phyloP scores from a whole-genome alignment of 345 rosid species.

The Corchorus olitorius region DNA sequence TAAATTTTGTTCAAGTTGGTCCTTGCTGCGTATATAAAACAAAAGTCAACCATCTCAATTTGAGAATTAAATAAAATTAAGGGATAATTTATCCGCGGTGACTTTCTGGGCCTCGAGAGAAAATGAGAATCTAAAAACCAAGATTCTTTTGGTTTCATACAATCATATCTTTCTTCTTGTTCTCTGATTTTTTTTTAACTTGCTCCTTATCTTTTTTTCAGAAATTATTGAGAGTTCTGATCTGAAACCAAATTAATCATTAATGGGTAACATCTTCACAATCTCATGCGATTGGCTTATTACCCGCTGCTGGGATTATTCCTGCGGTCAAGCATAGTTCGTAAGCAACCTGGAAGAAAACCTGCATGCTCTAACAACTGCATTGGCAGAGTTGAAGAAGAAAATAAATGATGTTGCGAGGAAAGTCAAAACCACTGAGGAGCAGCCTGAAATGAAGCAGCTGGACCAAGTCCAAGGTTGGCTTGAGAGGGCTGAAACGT shows the following conservation, averaged over 20 bases:
- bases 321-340: neutral
- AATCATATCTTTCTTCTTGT: too few relatives aligned
- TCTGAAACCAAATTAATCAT: neutral
- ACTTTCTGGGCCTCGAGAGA: too few relatives aligned
- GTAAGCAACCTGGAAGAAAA: neutral
- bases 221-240: too few relatives aligned
- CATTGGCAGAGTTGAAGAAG: neutral
- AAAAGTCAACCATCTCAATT: too few relatives aligned
- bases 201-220: too few relatives aligned
- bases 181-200: too few relatives aligned
- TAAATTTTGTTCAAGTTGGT: too few relatives aligned
- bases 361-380: neutral
- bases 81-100: too few relatives aligned
- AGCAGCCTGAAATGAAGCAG: neutral
- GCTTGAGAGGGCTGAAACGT: conserved; percentile 3
- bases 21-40: too few relatives aligned
- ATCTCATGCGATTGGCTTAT: neutral
- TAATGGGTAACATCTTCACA: neutral
- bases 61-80: too few relatives aligned
- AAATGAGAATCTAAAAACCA: too few relatives aligned
- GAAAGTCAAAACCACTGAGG: neutral
- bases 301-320: neutral
- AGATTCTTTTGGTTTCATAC: too few relatives aligned
- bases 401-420: neutral
- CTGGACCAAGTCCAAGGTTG: neutral